phyloP scores from a whole-genome alignment of 257 asterid genomes.

The Nicotiana tomentosiformis region DNA sequence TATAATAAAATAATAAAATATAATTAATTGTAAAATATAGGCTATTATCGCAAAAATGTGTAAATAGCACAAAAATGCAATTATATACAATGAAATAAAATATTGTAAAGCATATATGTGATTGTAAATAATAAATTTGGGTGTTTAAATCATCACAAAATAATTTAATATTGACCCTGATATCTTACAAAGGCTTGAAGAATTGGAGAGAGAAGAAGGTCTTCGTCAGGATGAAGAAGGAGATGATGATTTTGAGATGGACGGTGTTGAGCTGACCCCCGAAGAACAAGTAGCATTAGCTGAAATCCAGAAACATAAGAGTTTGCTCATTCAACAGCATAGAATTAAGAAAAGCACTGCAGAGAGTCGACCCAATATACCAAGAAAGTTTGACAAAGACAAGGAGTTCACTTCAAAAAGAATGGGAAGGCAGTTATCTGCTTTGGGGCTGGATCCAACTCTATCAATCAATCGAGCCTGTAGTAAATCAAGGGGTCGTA shows the following conservation, averaged over 20 bases:
- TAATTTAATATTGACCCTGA: slow-evolving; percentile 56
- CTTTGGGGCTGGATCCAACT: slow-evolving; percentile 71
- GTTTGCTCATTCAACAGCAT: slow-evolving; percentile 74
- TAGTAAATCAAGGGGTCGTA: slow-evolving; percentile 79
- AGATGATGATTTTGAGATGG: slow-evolving; percentile 79
- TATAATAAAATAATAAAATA: no score
- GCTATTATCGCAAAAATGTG: no score
- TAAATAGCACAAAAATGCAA: no score
- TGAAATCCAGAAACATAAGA: slow-evolving; percentile 71
- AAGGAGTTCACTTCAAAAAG: slow-evolving; percentile 49
- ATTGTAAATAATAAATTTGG: no score
- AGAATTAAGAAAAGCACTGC: slow-evolving; percentile 84
- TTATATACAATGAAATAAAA: no score
- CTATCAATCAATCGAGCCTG: slow-evolving; percentile 74
- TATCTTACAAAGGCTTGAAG: slow-evolving; percentile 77
- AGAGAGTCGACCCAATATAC: slow-evolving; percentile 76
- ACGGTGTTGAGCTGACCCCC: slow-evolving; percentile 66
- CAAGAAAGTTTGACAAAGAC: slow-evolving; percentile 83
- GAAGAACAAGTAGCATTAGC: slow-evolving; percentile 66
- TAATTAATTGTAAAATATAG: no score
- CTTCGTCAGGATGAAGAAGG: slow-evolving; percentile 66
- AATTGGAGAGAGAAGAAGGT: slow-evolving; percentile 82
- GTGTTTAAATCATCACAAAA: no score
- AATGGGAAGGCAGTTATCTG: slow-evolving; percentile 81
- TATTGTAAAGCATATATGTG: no score